Evolutionary conservation across 768 basidiomycete genomes (phyloP), one percentile per base, ranked within the genome.

Genomic region (Suillus subalutaceus): DNA sequence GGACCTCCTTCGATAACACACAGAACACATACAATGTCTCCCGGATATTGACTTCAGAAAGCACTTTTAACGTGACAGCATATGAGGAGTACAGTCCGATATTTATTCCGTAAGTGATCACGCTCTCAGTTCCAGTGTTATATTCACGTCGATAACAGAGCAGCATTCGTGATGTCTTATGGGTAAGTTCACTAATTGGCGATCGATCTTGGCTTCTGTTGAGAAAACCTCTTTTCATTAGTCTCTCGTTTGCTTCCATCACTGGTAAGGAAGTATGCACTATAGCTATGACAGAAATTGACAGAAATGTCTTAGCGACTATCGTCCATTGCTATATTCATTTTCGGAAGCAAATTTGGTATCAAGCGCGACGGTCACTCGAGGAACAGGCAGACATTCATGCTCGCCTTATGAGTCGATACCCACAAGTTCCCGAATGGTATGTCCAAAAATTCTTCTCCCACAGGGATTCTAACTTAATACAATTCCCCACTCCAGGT

Each of bases 311-410:
- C 6, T 37, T 55, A 77, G 76, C 76, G 6, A 77, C 70, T 8
- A 69, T 77, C 37, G 69, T 73, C n/a, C 76, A 77, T 38, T 64
- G 75, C 1, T 72, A 81, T 74, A 79, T 94, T 41, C 89, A 88
- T 79, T 92, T 89, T 80, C 86, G 92, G 74, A 90, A 90, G 72
- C 90, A 92, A 75, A 91, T 94, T 65, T 88, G 88, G 83, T 80
- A 79, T 5, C 91, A 92, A 75, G 79, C 87, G 23, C 87, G 90
- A 57, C 84, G 88, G 63, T 83, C 91, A 4, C 83, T 91, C 75
- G 76, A 84, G 58, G 94, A 94, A 71, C 90, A 92, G 71, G 90
- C 91, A 0, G 93, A 95, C 79, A 86, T 95, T 67, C 93, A 95
- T 71, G 91, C 91, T 23, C 86, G 92, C 15, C 81, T 95, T 44